A percentile compares a stretch with the other conserved stretches of the same genome.
Evolutionary conservation across 2,329 filamentous ascomycete genomes (phyloP).

Genomic region (Boeremia lycopersici): DNA sequence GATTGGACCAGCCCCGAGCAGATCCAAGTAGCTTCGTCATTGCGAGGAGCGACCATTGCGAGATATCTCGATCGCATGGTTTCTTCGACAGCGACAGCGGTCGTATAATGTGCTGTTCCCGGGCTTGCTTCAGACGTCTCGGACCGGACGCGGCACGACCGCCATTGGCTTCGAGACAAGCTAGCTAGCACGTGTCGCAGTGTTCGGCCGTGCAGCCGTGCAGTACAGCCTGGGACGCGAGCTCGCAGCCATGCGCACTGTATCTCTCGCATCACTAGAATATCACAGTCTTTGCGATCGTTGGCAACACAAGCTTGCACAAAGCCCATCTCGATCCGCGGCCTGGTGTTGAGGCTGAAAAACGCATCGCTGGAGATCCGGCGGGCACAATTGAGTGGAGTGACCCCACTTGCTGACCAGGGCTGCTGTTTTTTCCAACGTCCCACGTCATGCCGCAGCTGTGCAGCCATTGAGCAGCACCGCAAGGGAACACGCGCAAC

Average conservation of each 20-base stretch:
- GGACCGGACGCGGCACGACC: neutral
- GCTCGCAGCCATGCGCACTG: neutral
- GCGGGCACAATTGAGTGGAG: constrained; percentile 3
- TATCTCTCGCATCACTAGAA: neutral
- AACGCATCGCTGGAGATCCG: constrained; percentile 4
- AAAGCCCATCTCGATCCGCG: constrained; percentile 6
- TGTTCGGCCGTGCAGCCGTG: neutral
- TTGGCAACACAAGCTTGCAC: neutral
- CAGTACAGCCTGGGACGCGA: neutral
- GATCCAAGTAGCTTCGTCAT: neutral
- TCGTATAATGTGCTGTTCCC: neutral
- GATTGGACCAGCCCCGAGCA: neutral
- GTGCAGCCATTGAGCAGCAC: constrained; percentile 12
- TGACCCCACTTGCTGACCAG: constrained; percentile 14
- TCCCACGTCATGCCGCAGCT: constrained; percentile 18
- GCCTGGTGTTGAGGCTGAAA: constrained; percentile 17
- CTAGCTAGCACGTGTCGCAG: constrained; percentile 3
- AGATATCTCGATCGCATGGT: neutral
- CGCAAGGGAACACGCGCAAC: constrained; percentile 3
- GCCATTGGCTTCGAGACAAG: constrained; percentile 2
- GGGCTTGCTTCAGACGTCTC: neutral
- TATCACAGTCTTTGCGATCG: neutral
- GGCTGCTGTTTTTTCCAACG: constrained; percentile 6
- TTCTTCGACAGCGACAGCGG: neutral
- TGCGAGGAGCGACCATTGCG: neutral